Base-by-base conservation (phyloP, 306 rosid genomes). In the Acmispon strigosus region DNA sequence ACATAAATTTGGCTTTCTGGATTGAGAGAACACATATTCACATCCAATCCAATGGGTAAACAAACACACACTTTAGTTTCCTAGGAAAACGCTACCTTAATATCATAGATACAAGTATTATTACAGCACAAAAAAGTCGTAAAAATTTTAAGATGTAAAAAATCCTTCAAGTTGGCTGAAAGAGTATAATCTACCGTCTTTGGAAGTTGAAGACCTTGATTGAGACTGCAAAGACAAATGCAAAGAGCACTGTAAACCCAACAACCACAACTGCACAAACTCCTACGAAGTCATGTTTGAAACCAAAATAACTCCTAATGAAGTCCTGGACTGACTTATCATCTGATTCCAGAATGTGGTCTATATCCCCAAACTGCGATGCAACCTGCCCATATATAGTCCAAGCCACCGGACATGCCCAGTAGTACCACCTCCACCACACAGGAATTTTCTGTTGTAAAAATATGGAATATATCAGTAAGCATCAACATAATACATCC, bases 361-460 rank as follows among this genome's bases (percentile, higher is more conserved):
- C 71, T 15, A 71, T 16, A 19, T 88, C 84, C 74, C 88, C 93
- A 64, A 66, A 90, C 37, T 92, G 96, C 8, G 98, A 92, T 20
- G 75, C 86, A 43, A 88, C 51, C 76, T 86, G 51, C 54, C 98
- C 98, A 65, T 92, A 90, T 70, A 90, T 73, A 4, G 87, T 92
- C 98, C 98, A 90, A 0, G 92, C 88, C 55, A 90, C 69, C 0
- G 98, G 98, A 44, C 89, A 76, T 17, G 63, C 70, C 96, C 98
- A 90, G 12, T 86, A 86, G 68, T 83, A 88, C 98, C 98, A 92
- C 73, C 84, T 84, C 98, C 98, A 92, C 98, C 98, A 92, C 18
- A 88, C 60, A 7, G 98, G 86, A 17, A 82, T 78, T 8, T 49
- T 70, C 81, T 49, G 18, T 71, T 15, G n/a, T 43, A 0, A 52